A percentile compares a stretch with the other conserved stretches of the same genome.
These are phyloP conservation scores for Pezicula radicicola DNA, from an alignment of 2,329 filamentous ascomycete genomes.

Conservation along the genomic window DNA sequence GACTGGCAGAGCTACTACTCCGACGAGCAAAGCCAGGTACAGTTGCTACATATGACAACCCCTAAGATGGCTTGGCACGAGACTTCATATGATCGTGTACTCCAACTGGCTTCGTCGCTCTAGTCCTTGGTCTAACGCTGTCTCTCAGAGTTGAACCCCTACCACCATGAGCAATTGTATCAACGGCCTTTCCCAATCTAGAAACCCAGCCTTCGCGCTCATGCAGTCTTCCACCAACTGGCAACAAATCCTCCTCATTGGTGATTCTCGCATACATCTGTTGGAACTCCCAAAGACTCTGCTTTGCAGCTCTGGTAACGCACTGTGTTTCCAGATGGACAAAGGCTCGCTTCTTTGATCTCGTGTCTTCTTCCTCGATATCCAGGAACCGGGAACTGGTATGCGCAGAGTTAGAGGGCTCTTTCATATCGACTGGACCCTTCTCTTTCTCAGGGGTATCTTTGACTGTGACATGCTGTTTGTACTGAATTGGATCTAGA, in stretches of 20 bases:
- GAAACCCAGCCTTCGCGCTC: neutral
- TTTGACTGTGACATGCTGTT: conserved; percentile 4
- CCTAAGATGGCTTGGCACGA: no score
- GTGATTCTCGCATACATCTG: conserved; percentile 38
- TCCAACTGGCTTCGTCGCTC: no score
- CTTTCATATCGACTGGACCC: neutral
- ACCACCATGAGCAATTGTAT: conserved; percentile 2
- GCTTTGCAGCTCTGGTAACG: conserved; percentile 42
- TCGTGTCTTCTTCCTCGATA: conserved; percentile 35
- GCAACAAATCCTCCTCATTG: conserved; percentile 11
- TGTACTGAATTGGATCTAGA: neutral
- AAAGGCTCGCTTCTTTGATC: conserved; percentile 42
- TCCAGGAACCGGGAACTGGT: no score
- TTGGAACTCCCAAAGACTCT: conserved; percentile 47
- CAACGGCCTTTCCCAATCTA: conserved; percentile 7
- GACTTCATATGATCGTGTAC: no score
- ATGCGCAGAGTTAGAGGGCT: neutral
- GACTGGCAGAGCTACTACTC: no score
- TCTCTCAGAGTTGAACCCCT: no score
- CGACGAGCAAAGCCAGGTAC: no score
- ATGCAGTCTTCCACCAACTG: conserved; percentile 5
- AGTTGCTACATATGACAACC: no score
- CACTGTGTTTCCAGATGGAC: conserved; percentile 44
- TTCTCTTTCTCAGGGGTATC: neutral
- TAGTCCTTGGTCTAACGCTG: no score